These are phyloP conservation scores for Oryza coarctata DNA, from an alignment of 176 grass and related monocot genomes.

Conservation along the genomic window DNA sequence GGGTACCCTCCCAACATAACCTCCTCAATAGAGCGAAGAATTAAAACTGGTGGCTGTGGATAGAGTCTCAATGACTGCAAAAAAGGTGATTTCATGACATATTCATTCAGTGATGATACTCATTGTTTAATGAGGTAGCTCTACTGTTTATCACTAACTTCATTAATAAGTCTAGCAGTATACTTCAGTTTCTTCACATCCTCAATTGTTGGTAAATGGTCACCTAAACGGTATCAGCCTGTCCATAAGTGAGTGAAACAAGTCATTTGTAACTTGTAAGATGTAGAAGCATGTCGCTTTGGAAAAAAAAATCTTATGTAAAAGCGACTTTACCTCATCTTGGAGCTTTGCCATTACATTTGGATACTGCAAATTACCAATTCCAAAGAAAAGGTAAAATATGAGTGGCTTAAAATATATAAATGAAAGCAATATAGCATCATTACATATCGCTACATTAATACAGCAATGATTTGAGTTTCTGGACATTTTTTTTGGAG, in stretches of 20 bases:
- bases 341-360: conserved; percentile 83
- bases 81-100: not conserved
- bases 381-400: not conserved
- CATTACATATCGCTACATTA: conserved; percentile 15
- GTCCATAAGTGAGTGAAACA: conserved; percentile 29
- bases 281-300: not conserved
- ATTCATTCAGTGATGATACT: not conserved
- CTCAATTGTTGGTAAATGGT: conserved; percentile 70
- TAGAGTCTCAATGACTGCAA: conserved; percentile 96
- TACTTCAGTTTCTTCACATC: conserved; percentile 92
- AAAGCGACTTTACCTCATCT: conserved; percentile 67
- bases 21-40: conserved; percentile 87
- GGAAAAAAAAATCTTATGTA: conserved; percentile 19
- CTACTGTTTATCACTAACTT: conserved; percentile 55
- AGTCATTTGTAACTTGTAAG: not conserved
- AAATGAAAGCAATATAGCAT: not conserved
- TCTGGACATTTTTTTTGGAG: not conserved
- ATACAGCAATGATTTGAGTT: not conserved
- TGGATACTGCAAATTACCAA: conserved; percentile 67
- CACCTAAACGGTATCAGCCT: conserved; percentile 92
- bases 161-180: conserved; percentile 92
- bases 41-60: conserved; percentile 92
- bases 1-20: conserved; percentile 84
- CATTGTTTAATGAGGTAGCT: not conserved
- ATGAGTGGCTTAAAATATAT: not conserved